These are phyloP conservation scores for Orobanche coerulescens DNA, from an alignment of 257 asterid species.

Conservation along the genomic window DNA sequence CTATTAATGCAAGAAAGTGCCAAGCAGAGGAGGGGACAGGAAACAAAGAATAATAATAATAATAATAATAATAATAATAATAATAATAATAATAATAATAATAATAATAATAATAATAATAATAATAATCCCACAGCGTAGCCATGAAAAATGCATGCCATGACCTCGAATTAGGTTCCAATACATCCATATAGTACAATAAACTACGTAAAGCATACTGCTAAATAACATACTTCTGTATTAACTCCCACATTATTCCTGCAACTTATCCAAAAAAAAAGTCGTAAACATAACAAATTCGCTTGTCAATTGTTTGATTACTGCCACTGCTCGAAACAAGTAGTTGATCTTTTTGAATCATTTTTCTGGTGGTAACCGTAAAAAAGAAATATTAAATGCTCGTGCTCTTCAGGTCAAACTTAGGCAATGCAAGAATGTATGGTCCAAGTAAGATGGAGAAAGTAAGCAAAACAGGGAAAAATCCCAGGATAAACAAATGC, in stretches of 20 bases:
- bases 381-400: neutral
- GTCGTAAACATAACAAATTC: neutral
- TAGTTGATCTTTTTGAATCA: neutral
- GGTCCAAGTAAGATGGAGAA: slow-evolving; percentile 16
- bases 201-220: neutral
- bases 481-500: slow-evolving; percentile 1
- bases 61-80: neutral
- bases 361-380: neutral
- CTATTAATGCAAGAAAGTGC: neutral
- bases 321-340: neutral
- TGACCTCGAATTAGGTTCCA: neutral
- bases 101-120: neutral
- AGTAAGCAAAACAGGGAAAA: slow-evolving; percentile 15
- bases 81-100: neutral
- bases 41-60: neutral
- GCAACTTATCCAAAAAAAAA: neutral
- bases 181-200: neutral
- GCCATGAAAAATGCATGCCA: neutral
- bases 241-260: neutral
- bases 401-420: slow-evolving; percentile 2
- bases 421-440: slow-evolving; percentile 15
- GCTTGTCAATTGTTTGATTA: neutral
- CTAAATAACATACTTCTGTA: neutral
- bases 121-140: neutral
- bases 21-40: neutral